Evolutionary conservation across 2,329 filamentous ascomycete species (phyloP), one percentile per base, ranked within the genome.

Genomic region (Phoma sp.): DNA sequence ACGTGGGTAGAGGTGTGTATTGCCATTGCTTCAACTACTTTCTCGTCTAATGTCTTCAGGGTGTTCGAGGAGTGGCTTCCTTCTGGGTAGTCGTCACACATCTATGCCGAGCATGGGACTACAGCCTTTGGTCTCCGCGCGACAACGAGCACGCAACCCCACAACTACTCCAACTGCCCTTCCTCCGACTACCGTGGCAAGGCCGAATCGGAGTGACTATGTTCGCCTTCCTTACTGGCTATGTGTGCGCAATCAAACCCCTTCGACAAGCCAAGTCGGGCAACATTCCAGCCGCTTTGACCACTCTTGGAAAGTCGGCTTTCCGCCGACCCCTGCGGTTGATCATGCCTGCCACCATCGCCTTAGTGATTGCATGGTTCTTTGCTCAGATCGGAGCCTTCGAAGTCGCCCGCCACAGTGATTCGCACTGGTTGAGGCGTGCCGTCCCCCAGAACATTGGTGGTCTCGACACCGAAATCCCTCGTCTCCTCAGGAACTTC

Each of bases 171-270:
- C 82, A 84, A 65, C 72, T 78, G 45, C 81, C 82, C 4, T 77
- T 83, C 57, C 67, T 84, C n/a, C 81, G 82, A n/a, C 74, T 84
- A n/a, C 80, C 81, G 27, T 81, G 77, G 74, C 81, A 84, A 65
- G 82, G 82, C 39, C 78, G 81, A 21, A 78, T 83, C 27, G 82
- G 81, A 38, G 82, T 84, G 31, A 82, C 81, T 55, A 82, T 84
- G 67, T 84, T 84, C 61, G 80, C 81, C 45, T 82, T 84, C 60
- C 71, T 84, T 48, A 84, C 82, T 1, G 82, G 82, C 53, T 84
- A 83, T 59, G 82, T 84, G 21, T 84, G 81, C 66, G 81, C 81
- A 25, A 74, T 84, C 54, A 84, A 84, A 65, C 82, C 82, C 1
- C 70, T 84, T 13, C 81, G 81, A 65, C 78, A 81, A 39, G 78